phyloP scores from a whole-genome alignment of 495 filamentous ascomycete species.

The Aspergillus egyptiacus region DNA sequence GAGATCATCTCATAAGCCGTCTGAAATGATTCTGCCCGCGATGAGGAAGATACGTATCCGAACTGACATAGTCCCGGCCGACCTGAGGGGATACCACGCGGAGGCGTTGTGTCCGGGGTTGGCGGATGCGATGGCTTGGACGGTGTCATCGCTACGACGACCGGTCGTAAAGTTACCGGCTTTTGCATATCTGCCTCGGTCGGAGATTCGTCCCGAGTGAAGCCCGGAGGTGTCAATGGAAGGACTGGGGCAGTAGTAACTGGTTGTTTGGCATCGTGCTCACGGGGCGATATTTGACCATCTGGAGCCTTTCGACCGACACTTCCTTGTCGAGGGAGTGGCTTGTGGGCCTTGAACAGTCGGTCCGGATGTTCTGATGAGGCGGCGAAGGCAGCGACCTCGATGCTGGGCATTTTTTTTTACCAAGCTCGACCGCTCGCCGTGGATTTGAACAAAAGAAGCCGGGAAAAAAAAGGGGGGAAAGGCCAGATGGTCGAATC shows the following conservation, averaged over 20 bases:
- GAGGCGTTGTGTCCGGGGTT: constrained; percentile 69
- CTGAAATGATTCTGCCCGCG: constrained; percentile 65
- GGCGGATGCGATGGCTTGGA: constrained; percentile 61
- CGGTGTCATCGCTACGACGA: constrained; percentile 45
- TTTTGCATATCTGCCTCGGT: constrained; percentile 19
- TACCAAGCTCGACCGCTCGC: constrained; percentile 14
- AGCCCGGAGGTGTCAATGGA: constrained; percentile 38
- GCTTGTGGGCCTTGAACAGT: constrained; percentile 42
- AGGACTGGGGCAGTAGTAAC: constrained; percentile 27
- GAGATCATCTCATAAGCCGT: constrained; percentile 62
- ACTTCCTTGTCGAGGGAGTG: constrained; percentile 34
- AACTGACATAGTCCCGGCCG: constrained; percentile 35
- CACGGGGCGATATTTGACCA: constrained; percentile 23
- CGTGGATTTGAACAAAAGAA: constrained; percentile 1
- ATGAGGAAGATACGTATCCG: constrained; percentile 34
- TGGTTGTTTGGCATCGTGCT: constrained; percentile 18
- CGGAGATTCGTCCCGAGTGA: constrained; percentile 20
- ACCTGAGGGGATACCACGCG: constrained; percentile 43
- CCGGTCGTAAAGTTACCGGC: constrained; percentile 20
- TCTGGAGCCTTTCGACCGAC: constrained; percentile 21
- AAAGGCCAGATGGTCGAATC: background rate
- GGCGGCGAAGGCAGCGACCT: constrained; percentile 30
- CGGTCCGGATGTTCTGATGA: constrained; percentile 24
- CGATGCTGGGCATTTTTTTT: constrained; percentile 35
- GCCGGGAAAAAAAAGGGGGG: background rate